Conservation (phyloP, 805 yeast genomes). For the Candida yuanshanica region DNA sequence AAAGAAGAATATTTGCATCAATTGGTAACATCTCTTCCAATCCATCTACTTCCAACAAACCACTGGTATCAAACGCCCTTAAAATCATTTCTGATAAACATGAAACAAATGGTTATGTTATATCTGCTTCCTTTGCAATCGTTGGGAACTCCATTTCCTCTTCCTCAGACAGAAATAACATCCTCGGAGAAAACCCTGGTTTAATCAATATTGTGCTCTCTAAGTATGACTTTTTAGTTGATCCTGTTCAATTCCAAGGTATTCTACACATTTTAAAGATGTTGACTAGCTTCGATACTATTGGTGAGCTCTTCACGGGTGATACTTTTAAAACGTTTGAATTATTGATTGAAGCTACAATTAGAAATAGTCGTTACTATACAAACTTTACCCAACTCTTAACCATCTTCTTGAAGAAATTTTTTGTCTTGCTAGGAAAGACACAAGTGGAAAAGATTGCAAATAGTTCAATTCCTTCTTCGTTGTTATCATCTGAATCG, state of each 20-base stretch:
- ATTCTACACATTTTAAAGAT: conserved; percentile 19
- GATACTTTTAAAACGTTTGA: conserved; percentile 4
- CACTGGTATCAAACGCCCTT: conserved; percentile 1
- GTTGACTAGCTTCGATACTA: conserved; percentile 10
- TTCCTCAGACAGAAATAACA: conserved; percentile 7
- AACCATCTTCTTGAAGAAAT: conserved; percentile 16
- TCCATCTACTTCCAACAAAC: conserved; percentile 13
- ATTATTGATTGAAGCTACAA: conserved; percentile 17
- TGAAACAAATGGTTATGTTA: conserved; percentile 18
- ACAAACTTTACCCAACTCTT: conserved; percentile 17
- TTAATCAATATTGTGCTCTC: conserved; percentile 8
- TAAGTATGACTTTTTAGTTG: conserved; percentile 17
- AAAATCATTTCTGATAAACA: not conserved
- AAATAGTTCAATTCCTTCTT: conserved; percentile 6
- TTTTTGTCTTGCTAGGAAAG: conserved; percentile 12
- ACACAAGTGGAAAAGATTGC: conserved; percentile 3
- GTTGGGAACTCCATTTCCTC: conserved; percentile 23
- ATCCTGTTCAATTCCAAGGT: conserved; percentile 24
- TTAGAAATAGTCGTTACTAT: conserved; percentile 19
- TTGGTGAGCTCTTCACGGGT: conserved; percentile 11
- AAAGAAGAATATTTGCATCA: conserved; percentile 19
- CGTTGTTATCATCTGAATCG: conserved; percentile 6
- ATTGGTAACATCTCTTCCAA: conserved; percentile 25
- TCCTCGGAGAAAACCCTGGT: conserved; percentile 11
- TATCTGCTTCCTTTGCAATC: conserved; percentile 17